phyloP scores from a whole-genome alignment of 169 alveolate genomes.

The Prorocentrum cordatum region DNA sequence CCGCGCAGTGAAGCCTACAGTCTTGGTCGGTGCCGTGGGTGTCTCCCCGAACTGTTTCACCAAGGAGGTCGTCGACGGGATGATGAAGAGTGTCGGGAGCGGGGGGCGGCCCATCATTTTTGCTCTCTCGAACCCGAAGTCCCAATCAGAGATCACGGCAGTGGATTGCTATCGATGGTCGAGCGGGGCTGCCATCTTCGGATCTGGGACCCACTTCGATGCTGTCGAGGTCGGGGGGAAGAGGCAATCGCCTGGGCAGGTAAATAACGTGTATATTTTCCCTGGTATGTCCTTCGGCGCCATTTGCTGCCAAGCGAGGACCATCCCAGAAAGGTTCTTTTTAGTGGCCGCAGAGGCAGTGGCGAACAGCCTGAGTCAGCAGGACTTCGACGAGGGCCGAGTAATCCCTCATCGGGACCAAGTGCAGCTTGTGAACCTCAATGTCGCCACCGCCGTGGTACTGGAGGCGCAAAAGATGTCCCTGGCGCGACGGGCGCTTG shows the following conservation, averaged over 20 bases:
- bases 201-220: constrained; percentile 73
- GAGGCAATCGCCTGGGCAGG: constrained; percentile 48
- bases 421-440: neutral
- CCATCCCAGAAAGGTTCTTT: constrained; percentile 69
- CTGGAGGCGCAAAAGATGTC: too few species aligned
- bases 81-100: neutral
- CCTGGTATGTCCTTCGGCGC: constrained; percentile 76
- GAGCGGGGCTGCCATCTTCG: constrained; percentile 71
- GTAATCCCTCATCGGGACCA: neutral
- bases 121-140: constrained; percentile 74
- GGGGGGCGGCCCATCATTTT: constrained; percentile 70
- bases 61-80: neutral
- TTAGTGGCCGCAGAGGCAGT: constrained; percentile 65
- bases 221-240: constrained; percentile 69
- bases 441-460: neutral
- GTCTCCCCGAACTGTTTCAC: neutral
- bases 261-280: constrained; percentile 74
- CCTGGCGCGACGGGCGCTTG: too few species aligned
- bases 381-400: neutral
- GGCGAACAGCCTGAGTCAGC: constrained; percentile 1
- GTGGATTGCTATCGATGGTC: constrained; percentile 72
- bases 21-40: constrained; percentile 71
- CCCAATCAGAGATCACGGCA: constrained; percentile 71
- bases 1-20: constrained; percentile 66
- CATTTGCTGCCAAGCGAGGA: constrained; percentile 21